Evolutionary conservation across 768 basidiomycete genomes (phyloP), one percentile per base, ranked within the genome.

Genomic region (Mycena olivaceomarginata): DNA sequence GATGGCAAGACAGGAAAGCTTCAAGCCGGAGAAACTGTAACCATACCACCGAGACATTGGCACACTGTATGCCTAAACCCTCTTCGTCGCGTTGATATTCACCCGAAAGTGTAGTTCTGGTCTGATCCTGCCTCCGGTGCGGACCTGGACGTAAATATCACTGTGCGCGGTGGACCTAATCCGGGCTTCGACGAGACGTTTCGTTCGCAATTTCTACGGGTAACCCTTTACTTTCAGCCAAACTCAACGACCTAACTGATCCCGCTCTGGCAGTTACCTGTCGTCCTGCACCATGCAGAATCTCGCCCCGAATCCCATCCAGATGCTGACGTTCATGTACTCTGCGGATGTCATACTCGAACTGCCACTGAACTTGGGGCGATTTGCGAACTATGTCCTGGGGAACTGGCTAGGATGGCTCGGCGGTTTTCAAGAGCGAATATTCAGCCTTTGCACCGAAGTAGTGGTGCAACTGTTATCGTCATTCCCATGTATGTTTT

Each of bases 261-360:
- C 5, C 1, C 16, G 1, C 25, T 5, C 25, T 25, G 25, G 25
- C 40, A 81, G 80, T 3, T 80, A 82, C 71, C 76, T 83, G n/a
- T 79, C 78, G n/a, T 81, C 81, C 31, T 80, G 76, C 64, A 78
- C 79, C n/a, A 82, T 81, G 80, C 81, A 80, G 59, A 75, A 75
- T 31, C 62, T 77, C 53, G 56, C 79, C 8, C 82, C 82, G 10
- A 81, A 77, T 63, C 77, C 79, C n/a, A 75, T 82, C 63, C 82
- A 83, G n/a, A 83, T 83, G 82, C 80, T 83, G 64, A 77, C 78
- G 9, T 83, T 82, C 70, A 73, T 83, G 73, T 80, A 83, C 60
- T 79, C 79, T 51, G 82, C 82, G 6, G 82, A 83, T 43, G 82
- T 83, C 10, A 79, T 83, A 10, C 75, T 82, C 22, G 82, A 83